Conservation (phyloP, 2,329 filamentous ascomycete species). For the Apiospora hydei region DNA sequence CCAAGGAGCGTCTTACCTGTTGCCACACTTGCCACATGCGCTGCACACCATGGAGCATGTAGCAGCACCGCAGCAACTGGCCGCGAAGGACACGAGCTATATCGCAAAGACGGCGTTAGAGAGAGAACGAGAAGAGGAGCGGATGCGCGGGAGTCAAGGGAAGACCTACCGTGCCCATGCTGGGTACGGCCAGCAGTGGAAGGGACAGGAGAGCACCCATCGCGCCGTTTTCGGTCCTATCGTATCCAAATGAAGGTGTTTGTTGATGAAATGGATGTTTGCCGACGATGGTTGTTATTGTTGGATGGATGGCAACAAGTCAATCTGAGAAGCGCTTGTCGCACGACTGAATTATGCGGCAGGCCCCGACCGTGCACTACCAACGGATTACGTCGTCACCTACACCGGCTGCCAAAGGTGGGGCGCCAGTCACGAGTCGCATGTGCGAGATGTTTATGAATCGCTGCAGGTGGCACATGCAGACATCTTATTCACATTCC, state of each 20-base stretch:
- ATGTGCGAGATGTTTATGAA: neutral
- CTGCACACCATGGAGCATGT: constrained; percentile 96
- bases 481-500: neutral
- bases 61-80: constrained; percentile 94
- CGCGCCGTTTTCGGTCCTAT: constrained; percentile 25
- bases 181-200: constrained; percentile 87
- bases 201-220: constrained; percentile 95
- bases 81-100: constrained; percentile 78
- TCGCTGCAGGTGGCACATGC: neutral
- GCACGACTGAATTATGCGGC: constrained; percentile 13
- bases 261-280: constrained; percentile 23
- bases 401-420: constrained; percentile 12
- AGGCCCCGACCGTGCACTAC: neutral
- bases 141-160: neutral
- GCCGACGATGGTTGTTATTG: neutral
- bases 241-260: neutral
- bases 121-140: neutral
- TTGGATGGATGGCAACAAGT: neutral
- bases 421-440: constrained; percentile 1
- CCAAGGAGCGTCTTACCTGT: constrained; percentile 67
- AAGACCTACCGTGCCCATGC: constrained; percentile 78
- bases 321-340: constrained; percentile 11
- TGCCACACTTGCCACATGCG: constrained; percentile 95
- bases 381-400: neutral
- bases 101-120: constrained; percentile 7